phyloP scores from a whole-genome alignment of 257 asterid species.

The Jacaranda copaia region DNA sequence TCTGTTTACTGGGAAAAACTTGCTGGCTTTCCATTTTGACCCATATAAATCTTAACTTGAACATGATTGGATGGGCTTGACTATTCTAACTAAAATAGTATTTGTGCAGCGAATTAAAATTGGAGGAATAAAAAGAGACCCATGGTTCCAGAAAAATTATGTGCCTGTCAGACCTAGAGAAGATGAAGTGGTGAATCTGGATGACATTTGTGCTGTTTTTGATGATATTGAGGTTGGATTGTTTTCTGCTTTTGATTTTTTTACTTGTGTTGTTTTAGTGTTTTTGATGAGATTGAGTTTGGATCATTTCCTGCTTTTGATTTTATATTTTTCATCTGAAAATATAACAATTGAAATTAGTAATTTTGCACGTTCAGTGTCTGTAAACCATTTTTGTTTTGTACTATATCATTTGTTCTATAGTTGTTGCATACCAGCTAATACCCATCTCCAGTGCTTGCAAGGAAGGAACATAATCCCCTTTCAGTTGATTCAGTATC shows the following conservation, averaged over 20 bases:
- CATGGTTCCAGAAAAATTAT: constrained; percentile 82
- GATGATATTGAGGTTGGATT: constrained; percentile 78
- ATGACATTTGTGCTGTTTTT: constrained; percentile 87
- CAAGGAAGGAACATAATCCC: constrained; percentile 6
- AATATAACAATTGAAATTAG: not conserved
- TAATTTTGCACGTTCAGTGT: not conserved
- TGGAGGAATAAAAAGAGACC: constrained; percentile 72
- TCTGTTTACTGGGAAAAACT: constrained; percentile 12
- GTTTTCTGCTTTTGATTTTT: constrained; percentile 26
- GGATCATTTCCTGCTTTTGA: constrained; percentile 5
- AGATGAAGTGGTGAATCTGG: constrained; percentile 86
- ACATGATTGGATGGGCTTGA: constrained; percentile 28
- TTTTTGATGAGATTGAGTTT: constrained; percentile 47
- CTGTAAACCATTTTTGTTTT: constrained; percentile 7
- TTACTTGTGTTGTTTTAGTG: constrained; percentile 56
- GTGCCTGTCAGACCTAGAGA: constrained; percentile 66
- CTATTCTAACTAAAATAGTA: constrained; percentile 32
- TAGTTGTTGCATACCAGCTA: constrained; percentile 21
- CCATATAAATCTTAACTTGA: constrained; percentile 3
- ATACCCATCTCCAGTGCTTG: constrained; percentile 17
- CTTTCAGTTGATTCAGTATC: constrained; percentile 6
- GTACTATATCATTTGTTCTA: constrained; percentile 27
- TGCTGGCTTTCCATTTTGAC: constrained; percentile 25
- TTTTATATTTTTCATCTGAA: constrained; percentile 9
- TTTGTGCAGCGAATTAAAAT: constrained; percentile 80